Base-by-base conservation (phyloP, 768 basidiomycete species). In the Amanita muscaria region DNA sequence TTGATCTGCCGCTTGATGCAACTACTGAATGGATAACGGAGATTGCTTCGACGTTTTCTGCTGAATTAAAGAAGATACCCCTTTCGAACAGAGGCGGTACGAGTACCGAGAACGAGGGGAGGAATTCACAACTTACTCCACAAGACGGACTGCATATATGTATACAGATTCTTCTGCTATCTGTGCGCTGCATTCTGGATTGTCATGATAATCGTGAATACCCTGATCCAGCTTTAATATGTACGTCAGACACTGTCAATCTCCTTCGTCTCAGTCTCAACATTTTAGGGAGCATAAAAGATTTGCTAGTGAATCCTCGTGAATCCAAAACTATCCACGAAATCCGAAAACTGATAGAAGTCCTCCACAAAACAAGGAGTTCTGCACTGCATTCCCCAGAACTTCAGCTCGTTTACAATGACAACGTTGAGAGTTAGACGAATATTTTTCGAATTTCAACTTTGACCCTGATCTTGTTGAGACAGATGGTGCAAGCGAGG, bases 371-470 rank as follows among this genome's bases (percentile, higher is more conserved):
- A 46, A 73, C 70, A 14, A 71, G 87, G 25, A 55, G 62, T 10
- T 59, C 50, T 10, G 69, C 70, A 23, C 52, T 83, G 21, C 78
- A 77, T 8, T 60, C 60, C 15, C 71, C 68, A 0, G 57, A 62
- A 22, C 68, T 61, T 1, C 62, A 61, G 5, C 47, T 56, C 3
- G 49, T 59, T n/a, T 50, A 45, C 43, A 36, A 49, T 24, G 56
- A 56, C 12, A 72, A 70, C 34, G 76, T 77, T 53, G 88, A 89
- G 49, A 88, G 83, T 50, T 87, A 92, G 86, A 89, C 45, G 79
- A 83, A 42, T 90, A 79, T 50, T 77, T 72, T 12, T 50, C 51
- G 19, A 64, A 66, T 34, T 55, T 81, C 31, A 73, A 77, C 48
- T 62, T 82, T 37, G 77, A 83, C 44, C 66, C 79, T 8, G 44